phyloP scores from a whole-genome alignment of 768 basidiomycete species.

The Podaxis carcinomalis region DNA sequence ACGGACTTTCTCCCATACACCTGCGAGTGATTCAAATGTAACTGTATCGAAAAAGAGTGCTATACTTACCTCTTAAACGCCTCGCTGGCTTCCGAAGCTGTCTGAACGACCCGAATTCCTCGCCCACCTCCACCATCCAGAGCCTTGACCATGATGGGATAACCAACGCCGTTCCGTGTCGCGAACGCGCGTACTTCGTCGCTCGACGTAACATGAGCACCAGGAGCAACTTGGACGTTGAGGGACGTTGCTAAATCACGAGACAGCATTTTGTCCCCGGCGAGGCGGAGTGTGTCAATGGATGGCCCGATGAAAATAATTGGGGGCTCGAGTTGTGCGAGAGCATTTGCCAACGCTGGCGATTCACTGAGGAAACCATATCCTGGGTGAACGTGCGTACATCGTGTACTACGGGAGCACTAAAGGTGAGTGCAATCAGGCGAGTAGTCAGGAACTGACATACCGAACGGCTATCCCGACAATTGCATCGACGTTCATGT shows the following conservation, averaged over 20 bases:
- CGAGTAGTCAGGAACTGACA: not conserved
- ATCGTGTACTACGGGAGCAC: conserved; percentile 19
- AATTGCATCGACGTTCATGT: conserved; percentile 26
- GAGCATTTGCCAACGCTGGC: conserved; percentile 72
- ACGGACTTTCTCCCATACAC: conserved; percentile 35
- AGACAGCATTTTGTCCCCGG: conserved; percentile 40
- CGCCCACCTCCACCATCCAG: conserved; percentile 88
- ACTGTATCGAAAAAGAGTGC: not conserved
- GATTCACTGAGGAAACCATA: conserved; percentile 91
- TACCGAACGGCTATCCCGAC: conserved; percentile 25
- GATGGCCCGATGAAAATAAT: conserved; percentile 81
- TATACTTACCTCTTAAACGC: conserved; percentile 55
- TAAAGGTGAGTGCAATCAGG: not conserved
- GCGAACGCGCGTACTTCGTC: conserved; percentile 26
- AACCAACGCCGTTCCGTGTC: conserved; percentile 21
- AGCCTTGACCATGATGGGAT: conserved; percentile 82
- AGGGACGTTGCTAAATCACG: conserved; percentile 28
- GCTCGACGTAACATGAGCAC: conserved; percentile 21
- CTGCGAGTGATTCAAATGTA: conserved; percentile 12
- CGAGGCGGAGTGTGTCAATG: conserved; percentile 72
- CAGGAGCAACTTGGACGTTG: conserved; percentile 26
- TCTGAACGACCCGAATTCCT: conserved; percentile 83
- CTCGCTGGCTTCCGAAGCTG: conserved; percentile 65
- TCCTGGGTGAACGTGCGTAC: conserved; percentile 43
- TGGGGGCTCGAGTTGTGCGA: conserved; percentile 58